Base-by-base conservation (phyloP, 192 early-diverging fungal genomes). In the Linnemannia hyalina region DNA sequence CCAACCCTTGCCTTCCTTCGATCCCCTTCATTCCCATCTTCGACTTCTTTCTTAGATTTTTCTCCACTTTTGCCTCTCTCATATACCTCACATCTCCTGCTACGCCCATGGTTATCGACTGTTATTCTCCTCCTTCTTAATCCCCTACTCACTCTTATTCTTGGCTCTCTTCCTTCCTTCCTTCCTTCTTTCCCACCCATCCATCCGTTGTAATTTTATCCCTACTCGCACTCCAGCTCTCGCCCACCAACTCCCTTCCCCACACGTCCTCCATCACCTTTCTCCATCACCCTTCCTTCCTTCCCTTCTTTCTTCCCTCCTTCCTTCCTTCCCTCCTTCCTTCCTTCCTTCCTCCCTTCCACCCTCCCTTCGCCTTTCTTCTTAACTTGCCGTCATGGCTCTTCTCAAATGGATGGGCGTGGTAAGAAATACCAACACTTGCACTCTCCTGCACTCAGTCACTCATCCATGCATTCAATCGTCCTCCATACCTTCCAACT, bases 361-460 rank as follows among this genome's bases (percentile, higher is more conserved):
- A 1, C 35, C 42, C 76, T 6, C n/a, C 42, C 81, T 20, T 49
- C 18, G 16, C 49, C 49, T 6, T 20, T 52, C 49, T 52, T 52
- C 49, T 52, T 52, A 20, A 52, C 49, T 65, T 65, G 29, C 60
- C 29, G 88, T 79, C 49, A 91, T 89, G 74, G 88, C 91, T 42
- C 75, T 91, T 41, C 88, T 91, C 74, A 91, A 91, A 83, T 88
- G 88, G 88, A 89, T 91, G 86, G 91, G 91, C 71, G 80, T 91
- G 83, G 91, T 91, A 90, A 65, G 60, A 15, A 65, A 32, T 3
- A 26, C 49, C 49, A 20, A 52, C 49, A 52, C 49, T 52, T 16
- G 5, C 49, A 40, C 22, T 3, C 47, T 55, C n/a, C 57, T 20
- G 38, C 52, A 20, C 40, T 75, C n/a, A 20, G 10, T 75, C 35